Percentiles rank a stretch among this genome's conserved stretches.
These are phyloP conservation scores for Suillus occidentalis DNA, from an alignment of 768 basidiomycete species.

Conservation along the genomic window DNA sequence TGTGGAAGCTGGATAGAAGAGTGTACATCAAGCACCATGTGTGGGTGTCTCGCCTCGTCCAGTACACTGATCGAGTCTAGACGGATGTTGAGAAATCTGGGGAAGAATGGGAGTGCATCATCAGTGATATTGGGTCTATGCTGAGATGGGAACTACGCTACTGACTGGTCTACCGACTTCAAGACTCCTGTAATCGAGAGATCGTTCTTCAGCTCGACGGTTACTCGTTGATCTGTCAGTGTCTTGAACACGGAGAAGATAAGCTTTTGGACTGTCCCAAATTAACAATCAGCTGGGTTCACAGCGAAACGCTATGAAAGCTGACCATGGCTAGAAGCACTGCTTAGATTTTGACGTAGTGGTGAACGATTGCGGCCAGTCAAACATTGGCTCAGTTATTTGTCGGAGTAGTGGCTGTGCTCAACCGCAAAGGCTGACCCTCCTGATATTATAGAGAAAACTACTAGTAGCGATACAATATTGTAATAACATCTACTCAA, in stretches of 20 bases:
- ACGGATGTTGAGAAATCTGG: constrained; percentile 92
- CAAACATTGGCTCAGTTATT: not conserved
- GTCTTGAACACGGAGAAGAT: constrained; percentile 99
- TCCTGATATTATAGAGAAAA: not conserved
- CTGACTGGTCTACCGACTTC: constrained; percentile 97
- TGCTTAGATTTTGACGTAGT: not conserved
- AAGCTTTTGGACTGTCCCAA: constrained; percentile 52
- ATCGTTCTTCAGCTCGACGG: constrained; percentile 98
- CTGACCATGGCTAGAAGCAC: constrained; percentile 26
- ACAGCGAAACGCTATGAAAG: not conserved
- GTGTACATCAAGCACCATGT: constrained; percentile 65
- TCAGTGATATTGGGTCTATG: constrained; percentile 1
- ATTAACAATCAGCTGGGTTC: constrained; percentile 11
- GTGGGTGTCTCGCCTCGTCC: constrained; percentile 92
- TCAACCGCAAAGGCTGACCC: not conserved
- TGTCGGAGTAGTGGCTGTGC: constrained; percentile 1
- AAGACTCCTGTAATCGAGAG: constrained; percentile 92
- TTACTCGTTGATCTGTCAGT: constrained; percentile 94
- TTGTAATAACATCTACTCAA: constrained; percentile 22
- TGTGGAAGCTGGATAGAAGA: not conserved
- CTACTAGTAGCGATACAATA: constrained; percentile 2
- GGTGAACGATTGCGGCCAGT: not conserved
- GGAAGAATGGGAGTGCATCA: constrained; percentile 5
- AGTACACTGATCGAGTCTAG: constrained; percentile 91
- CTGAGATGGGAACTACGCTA: constrained; percentile 15